These are phyloP conservation scores for Venturia oleaginea DNA, from an alignment of 2,329 filamentous ascomycete genomes.

Conservation along the genomic window DNA sequence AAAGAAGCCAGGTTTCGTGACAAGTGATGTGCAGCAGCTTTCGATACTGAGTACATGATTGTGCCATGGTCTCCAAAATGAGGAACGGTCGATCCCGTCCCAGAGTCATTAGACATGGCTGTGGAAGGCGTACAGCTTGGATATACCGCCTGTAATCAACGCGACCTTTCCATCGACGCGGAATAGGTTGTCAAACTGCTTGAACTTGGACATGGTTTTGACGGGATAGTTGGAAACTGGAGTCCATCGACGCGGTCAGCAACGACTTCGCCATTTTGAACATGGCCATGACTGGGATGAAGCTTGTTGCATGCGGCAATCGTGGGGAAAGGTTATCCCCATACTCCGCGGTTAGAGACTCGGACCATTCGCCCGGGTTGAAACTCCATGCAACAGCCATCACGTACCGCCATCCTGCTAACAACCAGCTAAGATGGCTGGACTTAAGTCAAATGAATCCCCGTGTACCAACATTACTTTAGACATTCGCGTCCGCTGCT, in stretches of 20 bases:
- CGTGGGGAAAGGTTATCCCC: background rate
- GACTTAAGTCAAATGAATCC: background rate
- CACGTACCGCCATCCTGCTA: background rate
- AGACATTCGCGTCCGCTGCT: background rate
- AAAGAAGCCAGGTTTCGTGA: constrained; percentile 32
- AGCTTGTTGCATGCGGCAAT: background rate
- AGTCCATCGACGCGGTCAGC: background rate
- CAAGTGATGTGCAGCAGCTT: constrained; percentile 31
- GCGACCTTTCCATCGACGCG: constrained; percentile 30
- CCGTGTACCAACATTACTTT: background rate
- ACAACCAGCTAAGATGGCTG: background rate
- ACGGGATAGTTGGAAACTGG: background rate
- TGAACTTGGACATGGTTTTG: constrained; percentile 24
- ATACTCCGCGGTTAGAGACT: background rate
- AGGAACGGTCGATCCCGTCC: constrained; percentile 26
- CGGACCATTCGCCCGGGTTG: background rate
- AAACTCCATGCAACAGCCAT: background rate
- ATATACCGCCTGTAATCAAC: constrained; percentile 27
- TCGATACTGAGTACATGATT: constrained; percentile 32
- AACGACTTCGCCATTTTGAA: background rate
- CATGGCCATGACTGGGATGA: background rate
- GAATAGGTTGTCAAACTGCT: constrained; percentile 27
- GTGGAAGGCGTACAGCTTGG: background rate
- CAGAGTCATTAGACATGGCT: background rate
- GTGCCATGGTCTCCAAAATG: constrained; percentile 30